Conservation (phyloP, 2,329 filamentous ascomycete genomes). For the Paradendryphiella salina region DNA sequence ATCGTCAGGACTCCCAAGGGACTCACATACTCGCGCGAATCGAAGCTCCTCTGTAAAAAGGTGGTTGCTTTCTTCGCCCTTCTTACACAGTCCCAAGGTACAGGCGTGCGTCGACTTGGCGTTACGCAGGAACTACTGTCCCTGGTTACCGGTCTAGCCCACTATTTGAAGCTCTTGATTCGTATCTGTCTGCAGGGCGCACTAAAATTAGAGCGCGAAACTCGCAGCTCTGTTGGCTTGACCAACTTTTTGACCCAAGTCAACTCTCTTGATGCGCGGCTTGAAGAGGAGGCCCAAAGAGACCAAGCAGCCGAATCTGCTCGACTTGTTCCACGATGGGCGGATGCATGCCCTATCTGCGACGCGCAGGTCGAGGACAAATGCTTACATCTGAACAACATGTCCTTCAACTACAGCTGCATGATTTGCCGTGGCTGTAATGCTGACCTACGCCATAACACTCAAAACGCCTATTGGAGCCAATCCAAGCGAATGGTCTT, state of each 20-base stretch:
- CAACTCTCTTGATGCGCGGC: constrained; percentile 69
- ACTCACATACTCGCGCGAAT: constrained; percentile 88
- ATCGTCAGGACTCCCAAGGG: constrained; percentile 72
- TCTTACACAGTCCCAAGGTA: constrained; percentile 91
- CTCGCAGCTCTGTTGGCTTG: constrained; percentile 71
- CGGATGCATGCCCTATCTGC: constrained; percentile 81
- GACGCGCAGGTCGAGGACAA: constrained; percentile 91
- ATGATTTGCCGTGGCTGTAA: constrained; percentile 71
- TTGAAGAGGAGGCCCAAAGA: constrained; percentile 44
- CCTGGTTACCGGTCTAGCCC: constrained; percentile 90
- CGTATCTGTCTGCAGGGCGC: constrained; percentile 94
- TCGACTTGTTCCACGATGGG: constrained; percentile 51
- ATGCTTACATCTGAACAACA: constrained; percentile 74
- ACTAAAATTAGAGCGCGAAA: constrained; percentile 86
- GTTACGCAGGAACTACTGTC: constrained; percentile 99
- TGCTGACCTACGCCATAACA: constrained; percentile 68
- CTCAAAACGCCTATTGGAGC: constrained; percentile 73
- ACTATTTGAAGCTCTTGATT: constrained; percentile 96
- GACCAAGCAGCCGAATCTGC: constrained; percentile 50
- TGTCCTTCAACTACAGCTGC: constrained; percentile 83
- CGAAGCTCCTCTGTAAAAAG: constrained; percentile 99
- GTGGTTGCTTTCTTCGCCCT: constrained; percentile 97
- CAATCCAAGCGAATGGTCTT: constrained; percentile 68
- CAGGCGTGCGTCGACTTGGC: constrained; percentile 83
- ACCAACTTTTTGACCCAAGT: constrained; percentile 83